Evolutionary conservation across 306 rosid species (phyloP).

Genomic region (Sechiopsis laciniata): DNA sequence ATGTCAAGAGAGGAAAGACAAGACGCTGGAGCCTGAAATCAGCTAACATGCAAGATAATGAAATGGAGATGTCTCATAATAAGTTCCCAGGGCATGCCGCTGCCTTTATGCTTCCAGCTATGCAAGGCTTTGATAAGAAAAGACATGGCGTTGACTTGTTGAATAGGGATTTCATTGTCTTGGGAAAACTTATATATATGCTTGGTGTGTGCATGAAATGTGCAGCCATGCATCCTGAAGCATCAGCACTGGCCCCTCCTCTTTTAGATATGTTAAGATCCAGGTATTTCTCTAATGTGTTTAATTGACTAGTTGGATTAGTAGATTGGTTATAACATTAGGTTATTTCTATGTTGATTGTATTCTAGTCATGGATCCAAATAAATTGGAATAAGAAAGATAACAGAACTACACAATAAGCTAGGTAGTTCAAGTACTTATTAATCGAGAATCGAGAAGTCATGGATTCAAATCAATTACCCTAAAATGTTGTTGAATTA

Average conservation of each 20-base stretch:
- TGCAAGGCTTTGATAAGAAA: slow-evolving; percentile 88
- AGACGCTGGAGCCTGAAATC: slow-evolving; percentile 70
- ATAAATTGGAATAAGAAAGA: not conserved
- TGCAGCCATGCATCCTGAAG: slow-evolving; percentile 93
- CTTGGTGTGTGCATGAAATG: slow-evolving; percentile 93
- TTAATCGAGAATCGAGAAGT: too few species aligned
- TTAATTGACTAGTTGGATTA: not conserved
- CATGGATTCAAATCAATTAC: not conserved
- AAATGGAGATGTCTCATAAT: slow-evolving; percentile 64
- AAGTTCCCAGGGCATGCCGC: slow-evolving; percentile 93
- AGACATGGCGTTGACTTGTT: slow-evolving; percentile 91
- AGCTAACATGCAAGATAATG: slow-evolving; percentile 35
- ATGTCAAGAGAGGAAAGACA: slow-evolving; percentile 66
- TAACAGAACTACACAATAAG: not conserved
- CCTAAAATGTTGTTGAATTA: too few species aligned
- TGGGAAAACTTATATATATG: slow-evolving; percentile 83
- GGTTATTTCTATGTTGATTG: not conserved
- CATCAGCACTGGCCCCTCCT: slow-evolving; percentile 63
- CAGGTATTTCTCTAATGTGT: slow-evolving; percentile 46
- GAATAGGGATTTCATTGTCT: slow-evolving; percentile 78
- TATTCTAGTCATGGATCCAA: not conserved
- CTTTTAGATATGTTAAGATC: slow-evolving; percentile 77
- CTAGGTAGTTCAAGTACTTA: not conserved
- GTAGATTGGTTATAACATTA: not conserved
- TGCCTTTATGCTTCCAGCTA: slow-evolving; percentile 95